Evolutionary conservation across 2,329 filamentous ascomycete species (phyloP), one percentile per base, ranked within the genome.

Genomic region (Trichophyton mentagrophytes): DNA sequence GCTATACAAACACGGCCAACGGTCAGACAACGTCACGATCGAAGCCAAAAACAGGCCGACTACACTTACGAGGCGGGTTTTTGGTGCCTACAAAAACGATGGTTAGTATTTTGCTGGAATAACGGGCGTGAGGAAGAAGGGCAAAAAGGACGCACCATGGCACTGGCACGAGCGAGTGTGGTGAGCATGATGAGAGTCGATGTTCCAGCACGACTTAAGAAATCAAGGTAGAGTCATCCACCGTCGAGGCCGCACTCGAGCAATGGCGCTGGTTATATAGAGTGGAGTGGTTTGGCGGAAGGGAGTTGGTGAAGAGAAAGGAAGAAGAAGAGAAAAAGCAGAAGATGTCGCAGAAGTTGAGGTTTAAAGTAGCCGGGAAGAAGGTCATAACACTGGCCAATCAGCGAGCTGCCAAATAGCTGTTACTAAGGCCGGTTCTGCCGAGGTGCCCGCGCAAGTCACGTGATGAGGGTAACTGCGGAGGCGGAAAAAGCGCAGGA

Each of bases 101-200:
- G 11, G 64, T 72, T 69, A 70, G 69, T 63, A 59, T 58, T 55
- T 40, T 22, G 44, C 40, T 30, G 36, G 47, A 38, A 25, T 25
- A 36, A 20, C 3, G 27, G 27, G n/a, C 11, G 2, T 42, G 36
- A 27, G 44, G 40, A 58, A 6, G 49, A 47, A 25, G 17, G 22
- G 17, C 49, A 57, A 59, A 42, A 53, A 61, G 65, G 62, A 74
- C 76, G 66, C 74, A 78, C 76, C 74, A 77, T 71, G 71, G 72
- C 74, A 73, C 74, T 74, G 66, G 73, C 69, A 70, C 76, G 76
- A 71, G 74, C 71, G 66, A 78, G 71, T 66, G 74, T 71, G 68
- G 76, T 75, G 69, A 78, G 75, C 76, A 78, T 78, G 33, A 22
- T 57, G 38, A 22, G 68, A 69, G 76, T 71, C 61, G 69, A 69